These are phyloP conservation scores for Candida railenensis DNA, from an alignment of 805 yeast genomes.

Conservation along the genomic window DNA sequence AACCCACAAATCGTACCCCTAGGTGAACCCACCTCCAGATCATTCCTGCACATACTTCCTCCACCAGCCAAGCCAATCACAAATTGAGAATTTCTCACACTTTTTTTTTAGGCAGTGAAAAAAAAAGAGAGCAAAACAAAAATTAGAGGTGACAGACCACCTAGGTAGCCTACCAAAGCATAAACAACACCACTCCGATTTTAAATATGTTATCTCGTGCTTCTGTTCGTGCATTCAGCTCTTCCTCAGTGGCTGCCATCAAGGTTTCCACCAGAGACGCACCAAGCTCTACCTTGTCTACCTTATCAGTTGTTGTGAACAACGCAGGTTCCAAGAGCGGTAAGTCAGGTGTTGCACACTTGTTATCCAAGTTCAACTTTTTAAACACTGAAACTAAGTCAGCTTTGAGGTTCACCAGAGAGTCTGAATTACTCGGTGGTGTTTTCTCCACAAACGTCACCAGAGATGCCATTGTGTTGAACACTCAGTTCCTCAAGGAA, in stretches of 20 bases:
- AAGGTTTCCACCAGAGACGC: slow-evolving; percentile 58
- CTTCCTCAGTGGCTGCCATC: slow-evolving; percentile 35
- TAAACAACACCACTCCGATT: neutral
- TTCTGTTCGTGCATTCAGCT: slow-evolving; percentile 42
- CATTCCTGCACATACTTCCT: neutral
- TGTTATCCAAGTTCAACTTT: slow-evolving; percentile 80
- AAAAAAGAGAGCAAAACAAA: neutral
- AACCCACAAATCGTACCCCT: neutral
- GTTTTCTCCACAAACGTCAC: slow-evolving; percentile 63
- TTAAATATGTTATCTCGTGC: slow-evolving; percentile 41
- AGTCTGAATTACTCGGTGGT: slow-evolving; percentile 92
- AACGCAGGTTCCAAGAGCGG: slow-evolving; percentile 81
- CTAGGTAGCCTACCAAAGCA: neutral
- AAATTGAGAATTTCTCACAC: slow-evolving; percentile 13
- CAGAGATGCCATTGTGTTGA: slow-evolving; percentile 81
- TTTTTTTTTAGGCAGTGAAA: neutral
- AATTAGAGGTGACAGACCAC: slow-evolving; percentile 3
- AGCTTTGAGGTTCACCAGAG: slow-evolving; percentile 91
- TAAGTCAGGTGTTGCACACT: slow-evolving; percentile 80
- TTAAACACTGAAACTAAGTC: slow-evolving; percentile 80
- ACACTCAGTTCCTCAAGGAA: slow-evolving; percentile 80
- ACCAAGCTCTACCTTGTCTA: slow-evolving; percentile 60
- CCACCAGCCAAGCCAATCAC: slow-evolving; percentile 13
- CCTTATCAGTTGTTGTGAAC: slow-evolving; percentile 72
- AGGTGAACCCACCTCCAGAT: neutral